These are phyloP conservation scores for Aspergillus transmontanensis DNA, from an alignment of 2,329 filamentous ascomycete genomes.

Conservation along the genomic window DNA sequence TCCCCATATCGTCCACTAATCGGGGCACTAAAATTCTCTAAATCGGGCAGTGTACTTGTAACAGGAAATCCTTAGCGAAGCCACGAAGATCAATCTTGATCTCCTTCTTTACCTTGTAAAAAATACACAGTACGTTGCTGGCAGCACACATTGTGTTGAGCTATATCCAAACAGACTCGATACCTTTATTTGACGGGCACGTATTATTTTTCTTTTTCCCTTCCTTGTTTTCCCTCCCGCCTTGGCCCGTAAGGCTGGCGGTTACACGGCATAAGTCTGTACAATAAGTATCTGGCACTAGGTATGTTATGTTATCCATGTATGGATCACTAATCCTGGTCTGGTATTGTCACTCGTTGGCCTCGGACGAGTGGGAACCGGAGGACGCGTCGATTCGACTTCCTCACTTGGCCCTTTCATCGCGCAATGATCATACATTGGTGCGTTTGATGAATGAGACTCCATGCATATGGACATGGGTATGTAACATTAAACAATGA, in stretches of 20 bases:
- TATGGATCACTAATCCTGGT: too few relatives aligned
- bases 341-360: too few relatives aligned
- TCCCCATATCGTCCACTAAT: not conserved
- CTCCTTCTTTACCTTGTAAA: not conserved
- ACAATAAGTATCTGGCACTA: not conserved
- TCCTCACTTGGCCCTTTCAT: too few relatives aligned
- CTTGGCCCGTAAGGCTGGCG: not conserved
- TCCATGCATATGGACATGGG: too few relatives aligned
- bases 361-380: too few relatives aligned
- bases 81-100: not conserved
- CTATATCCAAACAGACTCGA: not conserved
- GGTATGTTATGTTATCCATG: too few relatives aligned
- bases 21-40: not conserved
- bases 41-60: not conserved
- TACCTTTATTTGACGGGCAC: not conserved
- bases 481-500: too few relatives aligned
- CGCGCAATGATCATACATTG: too few relatives aligned
- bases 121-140: not conserved
- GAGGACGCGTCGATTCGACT: too few relatives aligned
- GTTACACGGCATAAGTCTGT: not conserved
- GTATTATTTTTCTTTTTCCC: not conserved
- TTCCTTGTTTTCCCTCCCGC: not conserved
- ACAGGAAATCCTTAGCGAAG: not conserved
- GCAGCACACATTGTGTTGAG: not conserved
- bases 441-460: too few relatives aligned